Conservation (phyloP, 2,329 filamentous ascomycete genomes). For the Aureobasidium zeae region DNA sequence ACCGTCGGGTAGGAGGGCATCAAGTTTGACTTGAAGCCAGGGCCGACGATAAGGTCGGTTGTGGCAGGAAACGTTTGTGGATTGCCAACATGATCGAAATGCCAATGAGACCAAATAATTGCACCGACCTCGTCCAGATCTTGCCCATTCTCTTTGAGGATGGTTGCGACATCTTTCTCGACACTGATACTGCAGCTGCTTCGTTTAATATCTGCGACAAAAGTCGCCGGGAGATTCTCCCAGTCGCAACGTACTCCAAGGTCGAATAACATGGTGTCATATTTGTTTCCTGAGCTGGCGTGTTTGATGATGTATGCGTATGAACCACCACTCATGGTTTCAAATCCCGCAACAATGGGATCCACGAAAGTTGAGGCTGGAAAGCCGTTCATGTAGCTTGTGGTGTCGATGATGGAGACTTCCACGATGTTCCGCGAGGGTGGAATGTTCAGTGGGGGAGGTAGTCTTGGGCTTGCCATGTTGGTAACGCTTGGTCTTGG, state of each 20-base stretch:
- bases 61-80: constrained; percentile 34
- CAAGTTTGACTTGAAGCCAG: constrained; percentile 36
- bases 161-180: constrained; percentile 35
- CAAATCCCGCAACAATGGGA: too few species aligned
- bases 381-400: too few species aligned
- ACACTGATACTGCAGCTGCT: constrained; percentile 32
- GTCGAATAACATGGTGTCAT: constrained; percentile 42
- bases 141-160: constrained; percentile 33
- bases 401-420: too few species aligned
- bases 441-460: too few species aligned
- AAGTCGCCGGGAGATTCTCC: constrained; percentile 30
- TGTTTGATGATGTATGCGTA: too few species aligned
- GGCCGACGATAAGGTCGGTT: constrained; percentile 40
- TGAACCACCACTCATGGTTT: too few species aligned
- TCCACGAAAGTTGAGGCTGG: too few species aligned
- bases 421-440: too few species aligned
- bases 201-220: constrained; percentile 26
- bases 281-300: too few species aligned
- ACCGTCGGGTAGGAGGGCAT: constrained; percentile 39
- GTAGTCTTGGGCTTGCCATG: too few species aligned
- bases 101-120: constrained; percentile 27
- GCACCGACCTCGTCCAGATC: constrained; percentile 30
- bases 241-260: constrained; percentile 40
- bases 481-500: too few species aligned
- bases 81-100: constrained; percentile 30